Conservation (phyloP, 2,329 filamentous ascomycete genomes). For the Fusarium burgessii region DNA sequence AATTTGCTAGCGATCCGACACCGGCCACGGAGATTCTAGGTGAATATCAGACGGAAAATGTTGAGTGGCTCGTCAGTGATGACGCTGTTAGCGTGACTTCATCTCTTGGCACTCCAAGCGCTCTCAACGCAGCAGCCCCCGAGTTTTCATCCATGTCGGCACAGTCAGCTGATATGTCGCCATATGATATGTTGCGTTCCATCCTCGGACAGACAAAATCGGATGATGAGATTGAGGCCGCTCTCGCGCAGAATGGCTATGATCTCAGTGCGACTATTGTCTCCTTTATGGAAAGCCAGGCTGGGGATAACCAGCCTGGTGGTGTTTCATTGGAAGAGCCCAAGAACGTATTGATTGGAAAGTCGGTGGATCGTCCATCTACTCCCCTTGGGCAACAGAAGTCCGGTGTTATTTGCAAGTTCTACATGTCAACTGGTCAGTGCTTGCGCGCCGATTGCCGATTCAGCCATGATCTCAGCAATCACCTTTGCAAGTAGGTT, state of each 20-base stretch:
- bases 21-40: conserved; percentile 88
- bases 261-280: conserved; percentile 93
- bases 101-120: conserved; percentile 74
- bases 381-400: conserved; percentile 83
- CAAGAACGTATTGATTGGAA: conserved; percentile 84
- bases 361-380: conserved; percentile 85
- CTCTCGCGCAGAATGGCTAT: conserved; percentile 88
- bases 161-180: conserved; percentile 90
- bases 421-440: conserved; percentile 94
- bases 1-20: conserved; percentile 86
- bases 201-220: conserved; percentile 90
- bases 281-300: conserved; percentile 81
- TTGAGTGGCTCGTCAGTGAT: conserved; percentile 97
- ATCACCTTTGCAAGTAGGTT: conserved; percentile 96
- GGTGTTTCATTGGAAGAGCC: conserved; percentile 62
- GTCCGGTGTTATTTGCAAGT: conserved; percentile 94
- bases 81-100: conserved; percentile 84
- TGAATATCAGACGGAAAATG: conserved; percentile 91
- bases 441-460: conserved; percentile 95
- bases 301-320: conserved; percentile 49
- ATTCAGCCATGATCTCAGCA: conserved; percentile 96
- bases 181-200: conserved; percentile 96
- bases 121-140: conserved; percentile 81
- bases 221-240: conserved; percentile 95
- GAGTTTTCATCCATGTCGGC: conserved; percentile 74